phyloP scores from a whole-genome alignment of 140 eudicot species.

The Senecio squalidus region DNA sequence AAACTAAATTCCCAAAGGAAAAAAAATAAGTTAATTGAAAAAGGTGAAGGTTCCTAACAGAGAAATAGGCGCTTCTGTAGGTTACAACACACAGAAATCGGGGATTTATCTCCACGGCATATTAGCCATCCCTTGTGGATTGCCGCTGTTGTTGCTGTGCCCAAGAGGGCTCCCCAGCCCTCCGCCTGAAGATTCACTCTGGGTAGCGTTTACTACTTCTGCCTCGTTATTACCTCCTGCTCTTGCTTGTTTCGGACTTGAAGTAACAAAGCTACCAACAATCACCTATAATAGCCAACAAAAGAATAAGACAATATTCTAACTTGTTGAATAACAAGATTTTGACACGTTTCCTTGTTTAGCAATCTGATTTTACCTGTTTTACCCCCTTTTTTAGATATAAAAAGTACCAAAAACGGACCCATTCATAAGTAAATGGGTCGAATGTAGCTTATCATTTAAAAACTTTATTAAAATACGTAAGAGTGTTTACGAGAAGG shows the following conservation, averaged over 20 bases:
- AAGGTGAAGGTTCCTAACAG: constrained; percentile 8
- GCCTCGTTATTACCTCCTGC: constrained; percentile 12
- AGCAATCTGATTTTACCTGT: too few species aligned
- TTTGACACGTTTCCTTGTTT: too few species aligned
- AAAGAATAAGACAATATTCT: not conserved
- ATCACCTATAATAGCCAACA: constrained; percentile 19
- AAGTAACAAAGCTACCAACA: constrained; percentile 40
- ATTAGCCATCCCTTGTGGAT: constrained; percentile 30
- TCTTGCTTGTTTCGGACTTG: constrained; percentile 23
- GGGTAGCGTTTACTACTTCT: constrained; percentile 23
- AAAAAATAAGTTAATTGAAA: not conserved
- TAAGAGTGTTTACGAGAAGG: not conserved
- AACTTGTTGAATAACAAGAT: too few species aligned
- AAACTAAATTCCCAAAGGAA: not conserved
- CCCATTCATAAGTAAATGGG: too few species aligned
- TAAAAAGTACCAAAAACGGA: not conserved
- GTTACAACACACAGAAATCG: constrained; percentile 3
- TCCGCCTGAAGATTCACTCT: constrained; percentile 44
- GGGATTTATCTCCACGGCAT: constrained; percentile 34
- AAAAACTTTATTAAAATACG: too few species aligned
- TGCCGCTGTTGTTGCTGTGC: constrained; percentile 29
- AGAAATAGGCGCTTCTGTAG: not conserved
- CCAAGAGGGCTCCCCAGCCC: constrained; percentile 38
- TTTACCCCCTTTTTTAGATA: too few species aligned
- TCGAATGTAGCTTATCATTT: too few species aligned